phyloP scores from a whole-genome alignment of 768 basidiomycete species.

The Mycena rebaudengoi region DNA sequence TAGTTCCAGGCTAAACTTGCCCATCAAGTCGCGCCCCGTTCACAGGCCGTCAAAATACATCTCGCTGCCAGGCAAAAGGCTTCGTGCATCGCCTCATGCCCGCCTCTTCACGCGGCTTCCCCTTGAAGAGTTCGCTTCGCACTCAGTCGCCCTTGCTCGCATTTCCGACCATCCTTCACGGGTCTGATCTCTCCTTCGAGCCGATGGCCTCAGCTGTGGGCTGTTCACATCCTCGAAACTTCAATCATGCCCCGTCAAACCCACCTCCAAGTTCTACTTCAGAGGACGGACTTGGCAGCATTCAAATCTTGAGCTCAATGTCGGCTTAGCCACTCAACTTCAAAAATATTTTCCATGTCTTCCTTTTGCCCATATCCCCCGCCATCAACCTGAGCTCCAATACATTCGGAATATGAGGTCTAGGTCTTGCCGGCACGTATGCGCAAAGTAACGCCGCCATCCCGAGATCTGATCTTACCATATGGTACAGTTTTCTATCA shows the following conservation, averaged over 20 bases:
- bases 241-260: not conserved
- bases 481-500: not conserved
- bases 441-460: no score
- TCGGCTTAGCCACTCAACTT: not conserved
- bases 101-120: not conserved
- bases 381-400: not conserved
- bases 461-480: no score
- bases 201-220: not conserved
- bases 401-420: no score
- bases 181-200: conserved; percentile 4
- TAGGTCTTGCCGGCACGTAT: no score
- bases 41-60: conserved; percentile 6
- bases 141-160: no score
- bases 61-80: not conserved
- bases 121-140: no score
- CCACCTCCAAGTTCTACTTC: conserved; percentile 2
- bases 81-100: not conserved
- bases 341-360: not conserved
- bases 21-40: not conserved
- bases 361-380: not conserved
- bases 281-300: not conserved
- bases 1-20: not conserved
- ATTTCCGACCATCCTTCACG: not conserved
- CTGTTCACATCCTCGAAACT: not conserved
- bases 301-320: not conserved